These are phyloP conservation scores for Gamarada debralockiae DNA, from an alignment of 495 filamentous ascomycete genomes.

Conservation along the genomic window DNA sequence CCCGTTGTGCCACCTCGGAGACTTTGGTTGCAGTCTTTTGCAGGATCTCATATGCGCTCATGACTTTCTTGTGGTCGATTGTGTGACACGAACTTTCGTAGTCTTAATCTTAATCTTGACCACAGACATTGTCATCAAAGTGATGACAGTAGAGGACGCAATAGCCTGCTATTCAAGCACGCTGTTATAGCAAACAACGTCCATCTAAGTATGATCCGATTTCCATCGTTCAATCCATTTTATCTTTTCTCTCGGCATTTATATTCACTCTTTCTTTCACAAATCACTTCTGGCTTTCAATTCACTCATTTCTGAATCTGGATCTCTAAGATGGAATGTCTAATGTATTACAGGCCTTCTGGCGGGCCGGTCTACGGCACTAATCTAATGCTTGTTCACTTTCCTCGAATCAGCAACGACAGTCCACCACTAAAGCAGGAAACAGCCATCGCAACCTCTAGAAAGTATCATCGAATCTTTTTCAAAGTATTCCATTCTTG, in stretches of 20 bases:
- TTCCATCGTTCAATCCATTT: no score
- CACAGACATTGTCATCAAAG: background rate
- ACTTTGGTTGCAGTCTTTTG: slow-evolving; percentile 3
- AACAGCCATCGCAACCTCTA: background rate
- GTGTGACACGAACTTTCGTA: slow-evolving; percentile 2
- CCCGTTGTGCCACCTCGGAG: slow-evolving; percentile 1
- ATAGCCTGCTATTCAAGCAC: background rate
- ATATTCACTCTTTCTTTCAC: no score
- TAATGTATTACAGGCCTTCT: background rate
- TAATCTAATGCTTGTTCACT: slow-evolving; percentile 6
- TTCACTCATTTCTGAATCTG: background rate
- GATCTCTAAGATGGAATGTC: slow-evolving; percentile 5
- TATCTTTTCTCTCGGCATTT: no score
- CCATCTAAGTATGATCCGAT: no score
- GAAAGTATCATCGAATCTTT: background rate
- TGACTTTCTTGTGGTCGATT: background rate
- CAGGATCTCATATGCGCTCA: slow-evolving; percentile 1
- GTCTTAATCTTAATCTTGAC: background rate
- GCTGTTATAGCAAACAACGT: no score
- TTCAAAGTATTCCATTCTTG: background rate
- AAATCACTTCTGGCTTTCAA: no score
- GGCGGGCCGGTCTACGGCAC: background rate
- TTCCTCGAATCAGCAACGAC: slow-evolving; percentile 7
- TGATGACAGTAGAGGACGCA: background rate
- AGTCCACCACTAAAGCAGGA: background rate